These are phyloP conservation scores for Diplodia mutila DNA, from an alignment of 2,329 filamentous ascomycete species.

Conservation along the genomic window DNA sequence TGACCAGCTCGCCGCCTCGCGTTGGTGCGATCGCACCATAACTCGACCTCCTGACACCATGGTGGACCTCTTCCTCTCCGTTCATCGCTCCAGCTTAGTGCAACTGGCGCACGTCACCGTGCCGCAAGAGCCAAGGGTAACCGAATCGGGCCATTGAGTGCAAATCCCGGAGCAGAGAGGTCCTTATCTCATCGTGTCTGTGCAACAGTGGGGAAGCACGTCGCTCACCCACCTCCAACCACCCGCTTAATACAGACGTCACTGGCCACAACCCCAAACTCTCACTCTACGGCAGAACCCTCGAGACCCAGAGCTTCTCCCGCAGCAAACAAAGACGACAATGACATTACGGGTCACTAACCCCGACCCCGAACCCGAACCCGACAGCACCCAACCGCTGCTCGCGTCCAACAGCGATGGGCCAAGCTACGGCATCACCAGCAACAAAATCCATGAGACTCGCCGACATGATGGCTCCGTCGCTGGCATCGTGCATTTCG, in stretches of 20 bases:
- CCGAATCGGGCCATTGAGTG: background rate
- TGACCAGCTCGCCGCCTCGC: conserved; percentile 9
- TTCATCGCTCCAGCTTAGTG: background rate
- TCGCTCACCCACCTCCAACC: background rate
- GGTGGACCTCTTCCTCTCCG: background rate
- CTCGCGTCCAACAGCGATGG: conserved; percentile 1
- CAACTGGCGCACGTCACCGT: background rate
- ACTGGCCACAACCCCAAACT: background rate
- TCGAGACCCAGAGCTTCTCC: background rate
- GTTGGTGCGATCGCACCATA: conserved; percentile 1
- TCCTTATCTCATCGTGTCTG: conserved; percentile 16
- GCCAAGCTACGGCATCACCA: background rate
- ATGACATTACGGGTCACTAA: background rate
- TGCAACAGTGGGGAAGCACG: conserved; percentile 12
- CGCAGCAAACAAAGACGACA: background rate
- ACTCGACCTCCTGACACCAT: conserved; percentile 6
- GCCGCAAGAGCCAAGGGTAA: background rate
- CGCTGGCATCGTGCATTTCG: conserved; percentile 34
- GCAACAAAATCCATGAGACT: background rate
- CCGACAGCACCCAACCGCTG: conserved; percentile 14
- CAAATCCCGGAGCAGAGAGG: background rate
- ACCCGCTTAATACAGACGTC: background rate
- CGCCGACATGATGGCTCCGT: background rate
- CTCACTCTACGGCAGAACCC: no score
- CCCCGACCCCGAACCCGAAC: background rate